Base-by-base conservation (phyloP, 2,329 filamentous ascomycete genomes). In the Aspergillus ochraceus region DNA sequence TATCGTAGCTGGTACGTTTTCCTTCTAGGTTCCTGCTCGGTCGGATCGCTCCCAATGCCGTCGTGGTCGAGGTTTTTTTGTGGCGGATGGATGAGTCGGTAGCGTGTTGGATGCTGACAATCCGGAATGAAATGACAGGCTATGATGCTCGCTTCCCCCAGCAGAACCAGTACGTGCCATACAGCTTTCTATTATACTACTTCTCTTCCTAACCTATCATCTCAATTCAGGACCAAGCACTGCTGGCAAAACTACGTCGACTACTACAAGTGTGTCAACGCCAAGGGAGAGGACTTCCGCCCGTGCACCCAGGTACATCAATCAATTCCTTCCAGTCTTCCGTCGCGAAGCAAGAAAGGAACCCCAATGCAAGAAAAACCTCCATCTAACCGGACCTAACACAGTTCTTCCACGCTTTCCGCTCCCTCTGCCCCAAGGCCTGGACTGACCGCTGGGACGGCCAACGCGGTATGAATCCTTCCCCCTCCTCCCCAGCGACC, bases 231-330 rank as follows among this genome's bases (percentile, higher is more conserved):
- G 80, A 88, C 93, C 83, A 97, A 97, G 90, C 93, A 99, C 88
- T 99, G 95, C 91, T 99, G 95, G 95, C 96, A 99, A 81, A 99
- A 99, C 88, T 99, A 99, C 83, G 95, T 99, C 84, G 95, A 99
- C 82, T 98, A 99, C 87, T 91, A 99, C 89, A 99, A 99, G 88
- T 99, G 95, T 86, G 92, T 97, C 81, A 84, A 89, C 77, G 94
- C 93, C 82, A 98, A 98, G 88, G 94, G 94, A 81, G 94, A 98
- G 85, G 93, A 97, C 77, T 98, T 98, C 80, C 89, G 91, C 72
- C 94, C 94, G 68, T 98, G 94, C 90, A 90, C 89, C 76, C 93
- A 97, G 90, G 93, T 97, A 88, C 52, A 54, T 47, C 26, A 45
- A 49, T 54, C 52, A 36, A 30, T 47, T 30, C 47, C 39, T 32